Percentiles rank a stretch among this genome's conserved stretches.
Evolutionary conservation across 2,329 filamentous ascomycete genomes (phyloP).

Genomic region (Diaporthe longicolla): DNA sequence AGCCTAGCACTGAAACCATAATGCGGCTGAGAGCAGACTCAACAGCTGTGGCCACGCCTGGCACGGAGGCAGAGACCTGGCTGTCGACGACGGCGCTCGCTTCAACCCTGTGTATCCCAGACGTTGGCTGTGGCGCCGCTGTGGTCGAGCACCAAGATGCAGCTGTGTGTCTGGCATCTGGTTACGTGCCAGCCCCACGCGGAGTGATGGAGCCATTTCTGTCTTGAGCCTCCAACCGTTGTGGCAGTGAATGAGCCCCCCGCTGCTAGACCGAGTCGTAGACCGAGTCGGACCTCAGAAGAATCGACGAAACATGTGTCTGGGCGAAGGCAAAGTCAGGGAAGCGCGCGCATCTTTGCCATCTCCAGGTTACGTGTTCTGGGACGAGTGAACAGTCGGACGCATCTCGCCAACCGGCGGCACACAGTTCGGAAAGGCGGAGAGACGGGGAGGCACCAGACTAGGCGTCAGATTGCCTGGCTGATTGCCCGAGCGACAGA

Average conservation of each 20-base stretch:
- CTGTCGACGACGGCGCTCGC: background rate
- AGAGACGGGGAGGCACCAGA: constrained; percentile 17
- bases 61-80: background rate
- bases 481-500: background rate
- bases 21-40: constrained; percentile 29
- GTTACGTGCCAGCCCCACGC: background rate
- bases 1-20: constrained; percentile 18
- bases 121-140: background rate
- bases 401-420: background rate
- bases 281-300: constrained; percentile 15
- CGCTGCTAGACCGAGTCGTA: background rate
- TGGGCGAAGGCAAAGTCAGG: background rate
- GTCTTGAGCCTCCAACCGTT: background rate
- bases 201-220: background rate
- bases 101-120: background rate
- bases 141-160: background rate
- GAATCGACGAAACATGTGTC: constrained; percentile 19
- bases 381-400: background rate
- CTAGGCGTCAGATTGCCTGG: constrained; percentile 13
- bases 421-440: constrained; percentile 12
- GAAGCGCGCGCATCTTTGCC: background rate
- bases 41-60: background rate
- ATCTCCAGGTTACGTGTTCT: background rate
- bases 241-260: background rate
- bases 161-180: background rate